Conservation (phyloP, 176 grass and related monocot genomes). For the Typha latifolia region DNA sequence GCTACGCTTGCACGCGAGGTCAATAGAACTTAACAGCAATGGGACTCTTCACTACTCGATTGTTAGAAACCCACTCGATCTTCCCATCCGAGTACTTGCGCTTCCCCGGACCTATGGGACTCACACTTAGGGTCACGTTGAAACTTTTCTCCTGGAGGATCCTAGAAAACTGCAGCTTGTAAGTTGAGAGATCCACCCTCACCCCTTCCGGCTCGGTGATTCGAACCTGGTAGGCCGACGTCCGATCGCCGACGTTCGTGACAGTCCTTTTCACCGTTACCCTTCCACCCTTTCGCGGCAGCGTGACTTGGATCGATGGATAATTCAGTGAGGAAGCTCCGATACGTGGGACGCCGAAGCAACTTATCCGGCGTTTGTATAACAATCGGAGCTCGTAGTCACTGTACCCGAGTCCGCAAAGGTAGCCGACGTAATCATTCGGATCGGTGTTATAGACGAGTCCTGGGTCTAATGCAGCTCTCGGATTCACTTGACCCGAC, state of each 20-base stretch:
- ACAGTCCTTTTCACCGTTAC: slow-evolving; percentile 28
- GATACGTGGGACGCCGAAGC: slow-evolving; percentile 11
- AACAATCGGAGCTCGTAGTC: slow-evolving; percentile 1
- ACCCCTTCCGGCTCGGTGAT: slow-evolving; percentile 13
- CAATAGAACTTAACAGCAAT: neutral
- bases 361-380: slow-evolving; percentile 4
- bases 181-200: slow-evolving; percentile 17
- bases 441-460: slow-evolving; percentile 42
- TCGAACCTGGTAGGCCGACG: slow-evolving; percentile 12
- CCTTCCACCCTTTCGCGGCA: neutral
- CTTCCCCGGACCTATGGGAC: neutral
- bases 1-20: neutral
- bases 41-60: neutral
- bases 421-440: slow-evolving; percentile 36
- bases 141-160: slow-evolving; percentile 30
- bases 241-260: slow-evolving; percentile 35
- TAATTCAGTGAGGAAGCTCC: slow-evolving; percentile 39
- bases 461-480: slow-evolving; percentile 38
- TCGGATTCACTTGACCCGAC: slow-evolving; percentile 32
- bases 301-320: slow-evolving; percentile 31
- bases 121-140: slow-evolving; percentile 18
- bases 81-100: neutral
- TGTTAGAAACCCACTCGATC: neutral
- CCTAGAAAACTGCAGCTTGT: slow-evolving; percentile 27
- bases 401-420: slow-evolving; percentile 36